phyloP scores from a whole-genome alignment of 345 rosid species.

The Ailanthus altissimus region DNA sequence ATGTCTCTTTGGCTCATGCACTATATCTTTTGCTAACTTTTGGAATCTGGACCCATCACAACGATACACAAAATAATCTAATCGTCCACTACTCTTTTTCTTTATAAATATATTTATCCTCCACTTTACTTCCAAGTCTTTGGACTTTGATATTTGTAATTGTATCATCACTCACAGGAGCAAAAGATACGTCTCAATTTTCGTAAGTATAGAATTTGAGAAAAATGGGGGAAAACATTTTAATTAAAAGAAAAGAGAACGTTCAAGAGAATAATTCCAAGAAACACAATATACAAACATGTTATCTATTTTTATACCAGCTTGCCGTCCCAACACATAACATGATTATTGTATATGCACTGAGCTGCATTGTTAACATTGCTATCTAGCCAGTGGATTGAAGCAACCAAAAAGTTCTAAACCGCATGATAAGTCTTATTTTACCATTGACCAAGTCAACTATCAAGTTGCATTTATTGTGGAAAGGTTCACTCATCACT shows the following conservation, averaged over 20 bases:
- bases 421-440: neutral
- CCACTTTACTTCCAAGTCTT: neutral
- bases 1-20: conserved; percentile 35
- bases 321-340: conserved; percentile 14
- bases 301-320: neutral
- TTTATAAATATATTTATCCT: neutral
- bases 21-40: conserved; percentile 32
- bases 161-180: neutral
- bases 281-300: neutral
- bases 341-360: neutral
- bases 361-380: neutral
- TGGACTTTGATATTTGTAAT: neutral
- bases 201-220: neutral
- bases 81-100: neutral
- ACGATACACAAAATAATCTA: conserved; percentile 7
- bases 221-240: neutral
- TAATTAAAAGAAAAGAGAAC: neutral
- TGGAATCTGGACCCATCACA: conserved; percentile 31
- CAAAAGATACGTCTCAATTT: neutral
- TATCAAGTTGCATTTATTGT: neutral
- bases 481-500: conserved; percentile 1
- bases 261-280: conserved; percentile 24
- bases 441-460: neutral
- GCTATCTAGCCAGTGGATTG: neutral
- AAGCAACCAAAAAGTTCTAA: neutral